Conservation (phyloP, 768 basidiomycete species). For the Lactifluus pinguis region DNA sequence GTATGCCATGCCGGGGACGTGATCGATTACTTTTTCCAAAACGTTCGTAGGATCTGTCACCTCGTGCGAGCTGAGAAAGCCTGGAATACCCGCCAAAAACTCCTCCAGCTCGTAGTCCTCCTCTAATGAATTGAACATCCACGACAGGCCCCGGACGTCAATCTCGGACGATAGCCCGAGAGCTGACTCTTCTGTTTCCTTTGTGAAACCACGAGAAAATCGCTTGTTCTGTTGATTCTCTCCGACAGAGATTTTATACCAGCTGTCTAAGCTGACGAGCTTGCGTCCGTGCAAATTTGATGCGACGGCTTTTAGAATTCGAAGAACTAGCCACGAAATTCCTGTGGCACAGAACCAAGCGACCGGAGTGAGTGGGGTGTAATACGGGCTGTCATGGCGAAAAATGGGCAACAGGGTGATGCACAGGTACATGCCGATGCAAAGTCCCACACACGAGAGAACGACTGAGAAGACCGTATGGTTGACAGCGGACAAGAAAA, state of each 20-base stretch:
- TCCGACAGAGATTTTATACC: conserved; percentile 9
- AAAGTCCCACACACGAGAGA: conserved; percentile 7
- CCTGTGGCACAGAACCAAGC: conserved; percentile 12
- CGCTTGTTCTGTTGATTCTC: conserved; percentile 7
- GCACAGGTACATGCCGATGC: conserved; percentile 7
- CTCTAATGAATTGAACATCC: conserved; percentile 12
- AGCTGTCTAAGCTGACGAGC: conserved; percentile 9
- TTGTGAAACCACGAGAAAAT: conserved; percentile 9
- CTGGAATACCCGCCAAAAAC: conserved; percentile 11
- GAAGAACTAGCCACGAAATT: conserved; percentile 4
- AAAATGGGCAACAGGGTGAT: conserved; percentile 15
- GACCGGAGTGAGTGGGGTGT: conserved; percentile 18
- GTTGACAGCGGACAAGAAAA: conserved; percentile 32
- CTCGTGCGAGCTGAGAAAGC: conserved; percentile 11
- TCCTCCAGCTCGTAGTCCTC: conserved; percentile 15
- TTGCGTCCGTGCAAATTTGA: conserved; percentile 10
- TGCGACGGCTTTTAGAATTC: not conserved
- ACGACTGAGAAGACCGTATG: not conserved
- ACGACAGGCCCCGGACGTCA: conserved; percentile 9
- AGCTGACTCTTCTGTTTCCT: conserved; percentile 6
- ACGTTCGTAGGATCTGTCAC: not conserved
- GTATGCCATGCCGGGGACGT: conserved; percentile 10
- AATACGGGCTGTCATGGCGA: conserved; percentile 19
- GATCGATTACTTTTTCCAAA: not conserved
- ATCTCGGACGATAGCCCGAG: conserved; percentile 2